A percentile compares a stretch with the other conserved stretches of the same genome.
Conservation (phyloP, 202 grass and related monocot species). For the Eragrostis tef region DNA sequence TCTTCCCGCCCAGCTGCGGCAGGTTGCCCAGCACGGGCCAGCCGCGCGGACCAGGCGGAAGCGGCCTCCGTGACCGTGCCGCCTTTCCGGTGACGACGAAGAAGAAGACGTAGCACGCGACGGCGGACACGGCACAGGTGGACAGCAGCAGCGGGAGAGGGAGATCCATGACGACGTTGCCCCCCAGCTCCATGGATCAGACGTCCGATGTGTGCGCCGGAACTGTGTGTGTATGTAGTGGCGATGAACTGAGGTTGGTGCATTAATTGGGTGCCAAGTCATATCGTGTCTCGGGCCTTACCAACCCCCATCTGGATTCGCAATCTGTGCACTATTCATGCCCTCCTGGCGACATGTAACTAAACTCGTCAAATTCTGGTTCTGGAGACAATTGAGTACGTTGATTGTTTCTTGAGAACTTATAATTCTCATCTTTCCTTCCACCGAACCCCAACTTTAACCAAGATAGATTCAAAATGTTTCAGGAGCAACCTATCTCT, state of each 20-base stretch:
- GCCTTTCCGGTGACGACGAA: neutral
- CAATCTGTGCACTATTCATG: too few relatives aligned
- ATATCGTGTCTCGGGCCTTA: neutral
- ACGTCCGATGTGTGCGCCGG: too few relatives aligned
- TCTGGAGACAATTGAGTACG: too few relatives aligned
- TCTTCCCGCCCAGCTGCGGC: slow-evolving; percentile 64
- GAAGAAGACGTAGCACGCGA: slow-evolving; percentile 25
- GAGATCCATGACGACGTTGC: slow-evolving; percentile 1
- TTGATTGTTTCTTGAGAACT: too few relatives aligned
- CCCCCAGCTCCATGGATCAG: neutral
- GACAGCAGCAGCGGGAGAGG: slow-evolving; percentile 32
- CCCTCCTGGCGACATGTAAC: too few relatives aligned
- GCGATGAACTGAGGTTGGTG: neutral
- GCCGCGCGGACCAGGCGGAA: slow-evolving; percentile 58
- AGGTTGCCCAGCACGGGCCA: slow-evolving; percentile 76
- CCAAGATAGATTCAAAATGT: too few relatives aligned
- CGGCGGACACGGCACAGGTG: slow-evolving; percentile 24
- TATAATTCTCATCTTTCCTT: too few relatives aligned
- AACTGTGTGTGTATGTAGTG: neutral
- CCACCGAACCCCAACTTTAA: too few relatives aligned
- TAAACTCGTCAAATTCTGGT: too few relatives aligned
- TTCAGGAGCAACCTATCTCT: too few relatives aligned
- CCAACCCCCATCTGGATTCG: neutral
- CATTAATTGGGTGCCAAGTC: neutral
- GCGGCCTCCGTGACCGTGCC: neutral